Evolutionary conservation across 2,329 filamentous ascomycete species (phyloP).

Genomic region (Aspergillus sp.): DNA sequence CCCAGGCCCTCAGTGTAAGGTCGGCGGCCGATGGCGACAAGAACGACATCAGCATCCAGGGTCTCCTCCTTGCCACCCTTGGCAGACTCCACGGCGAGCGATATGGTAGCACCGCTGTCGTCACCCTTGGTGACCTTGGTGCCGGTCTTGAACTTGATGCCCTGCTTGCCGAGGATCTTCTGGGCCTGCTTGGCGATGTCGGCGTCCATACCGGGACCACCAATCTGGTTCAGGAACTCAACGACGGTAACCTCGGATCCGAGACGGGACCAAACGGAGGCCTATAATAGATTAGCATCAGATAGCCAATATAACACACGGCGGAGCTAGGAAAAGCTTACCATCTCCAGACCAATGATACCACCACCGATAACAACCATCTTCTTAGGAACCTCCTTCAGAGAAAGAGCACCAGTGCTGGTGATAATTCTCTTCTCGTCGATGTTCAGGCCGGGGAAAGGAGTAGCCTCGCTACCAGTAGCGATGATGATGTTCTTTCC

Average conservation of each 20-base stretch:
- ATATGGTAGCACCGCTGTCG: conserved; percentile 71
- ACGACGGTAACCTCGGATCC: conserved; percentile 95
- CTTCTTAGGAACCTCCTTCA: conserved; percentile 90
- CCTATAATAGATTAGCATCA: conserved; percentile 40
- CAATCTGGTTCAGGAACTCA: conserved; percentile 93
- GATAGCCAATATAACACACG: neutral
- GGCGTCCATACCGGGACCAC: conserved; percentile 93
- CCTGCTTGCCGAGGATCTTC: conserved; percentile 94
- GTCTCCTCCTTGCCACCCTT: conserved; percentile 96
- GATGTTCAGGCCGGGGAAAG: conserved; percentile 92
- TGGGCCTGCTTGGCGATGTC: conserved; percentile 90
- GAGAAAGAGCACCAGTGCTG: conserved; percentile 88
- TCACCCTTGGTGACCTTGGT: conserved; percentile 93
- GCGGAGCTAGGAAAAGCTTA: conserved; percentile 32
- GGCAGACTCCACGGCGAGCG: conserved; percentile 82
- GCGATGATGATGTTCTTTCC: conserved; percentile 99
- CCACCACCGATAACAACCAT: conserved; percentile 97
- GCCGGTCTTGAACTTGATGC: conserved; percentile 95
- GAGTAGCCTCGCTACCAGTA: conserved; percentile 91
- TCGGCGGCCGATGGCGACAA: conserved; percentile 93
- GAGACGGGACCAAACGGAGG: conserved; percentile 92
- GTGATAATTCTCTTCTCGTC: conserved; percentile 98
- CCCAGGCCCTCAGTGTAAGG: conserved; percentile 91
- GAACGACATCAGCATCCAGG: conserved; percentile 89
- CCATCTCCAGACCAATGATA: conserved; percentile 99